Conservation (phyloP, 2,329 filamentous ascomycete species). For the Fusarium sp. region DNA sequence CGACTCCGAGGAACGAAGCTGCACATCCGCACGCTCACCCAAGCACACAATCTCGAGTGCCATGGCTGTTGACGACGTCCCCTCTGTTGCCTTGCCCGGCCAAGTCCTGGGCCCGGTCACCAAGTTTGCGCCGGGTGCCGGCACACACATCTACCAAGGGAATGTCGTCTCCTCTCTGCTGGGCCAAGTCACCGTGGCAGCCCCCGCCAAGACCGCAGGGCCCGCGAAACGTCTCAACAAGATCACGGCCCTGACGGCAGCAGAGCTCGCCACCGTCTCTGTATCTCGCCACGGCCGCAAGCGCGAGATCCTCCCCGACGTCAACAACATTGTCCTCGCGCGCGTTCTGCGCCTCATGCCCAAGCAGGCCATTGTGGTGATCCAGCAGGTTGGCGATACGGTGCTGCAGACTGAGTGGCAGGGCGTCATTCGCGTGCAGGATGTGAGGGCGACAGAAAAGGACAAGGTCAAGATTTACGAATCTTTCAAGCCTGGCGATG, state of each 20-base stretch:
- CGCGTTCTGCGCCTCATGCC: conserved; percentile 86
- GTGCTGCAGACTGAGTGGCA: conserved; percentile 83
- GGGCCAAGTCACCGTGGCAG: conserved; percentile 70
- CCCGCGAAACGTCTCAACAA: conserved; percentile 68
- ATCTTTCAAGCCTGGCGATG: conserved; percentile 90
- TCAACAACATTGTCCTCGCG: conserved; percentile 82
- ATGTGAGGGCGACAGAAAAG: conserved; percentile 94
- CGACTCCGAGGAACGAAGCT: conserved; percentile 12
- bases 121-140: conserved; percentile 77
- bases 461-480: conserved; percentile 92
- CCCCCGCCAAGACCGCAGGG: conserved; percentile 57
- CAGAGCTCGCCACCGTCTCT: conserved; percentile 63
- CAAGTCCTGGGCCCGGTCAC: conserved; percentile 75
- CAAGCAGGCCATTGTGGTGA: conserved; percentile 84
- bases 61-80: conserved; percentile 49
- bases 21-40: conserved; percentile 21
- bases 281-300: conserved; percentile 61
- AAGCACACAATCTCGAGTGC: conserved; percentile 10
- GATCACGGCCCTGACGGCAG: conserved; percentile 58
- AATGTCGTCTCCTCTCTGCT: conserved; percentile 84
- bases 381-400: conserved; percentile 80
- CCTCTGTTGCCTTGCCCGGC: conserved; percentile 79
- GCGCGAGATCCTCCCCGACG: conserved; percentile 81
- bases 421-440: conserved; percentile 85
- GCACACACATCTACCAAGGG: conserved; percentile 81